A percentile compares a stretch with the other conserved stretches of the same genome.
These are phyloP conservation scores for Meripilus lineatus DNA, from an alignment of 1,284 basidiomycete species.

Conservation along the genomic window DNA sequence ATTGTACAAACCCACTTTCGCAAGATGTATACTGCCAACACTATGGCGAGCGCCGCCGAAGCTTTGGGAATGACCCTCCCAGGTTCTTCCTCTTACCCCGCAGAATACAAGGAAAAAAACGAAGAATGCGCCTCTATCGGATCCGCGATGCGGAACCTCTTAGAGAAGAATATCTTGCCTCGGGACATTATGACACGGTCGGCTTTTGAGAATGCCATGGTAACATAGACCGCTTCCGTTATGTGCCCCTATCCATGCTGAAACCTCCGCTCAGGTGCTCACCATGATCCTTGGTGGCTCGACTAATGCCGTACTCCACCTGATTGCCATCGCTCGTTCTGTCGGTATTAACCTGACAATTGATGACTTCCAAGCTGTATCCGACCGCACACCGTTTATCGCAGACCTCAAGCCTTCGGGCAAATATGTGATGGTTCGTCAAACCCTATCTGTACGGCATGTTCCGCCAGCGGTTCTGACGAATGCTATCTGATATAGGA, in stretches of 20 bases:
- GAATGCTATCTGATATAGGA: conserved; percentile 33
- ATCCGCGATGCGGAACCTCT: conserved; percentile 74
- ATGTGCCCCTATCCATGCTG: conserved; percentile 12
- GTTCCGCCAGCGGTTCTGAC: no score
- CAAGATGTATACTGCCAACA: conserved; percentile 95
- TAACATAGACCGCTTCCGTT: conserved; percentile 25
- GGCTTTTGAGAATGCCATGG: conserved; percentile 97
- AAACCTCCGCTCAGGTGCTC: conserved; percentile 52
- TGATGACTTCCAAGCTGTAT: conserved; percentile 85
- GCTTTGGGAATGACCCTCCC: conserved; percentile 94
- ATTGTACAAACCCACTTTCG: neutral
- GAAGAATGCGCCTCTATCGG: conserved; percentile 84
- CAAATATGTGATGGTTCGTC: conserved; percentile 70
- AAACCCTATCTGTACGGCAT: no score
- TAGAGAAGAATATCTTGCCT: conserved; percentile 91
- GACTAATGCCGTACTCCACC: conserved; percentile 88
- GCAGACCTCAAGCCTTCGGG: conserved; percentile 90
- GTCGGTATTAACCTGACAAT: conserved; percentile 79
- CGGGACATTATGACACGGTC: conserved; percentile 93
- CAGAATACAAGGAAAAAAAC: conserved; percentile 83
- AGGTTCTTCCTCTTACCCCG: conserved; percentile 94
- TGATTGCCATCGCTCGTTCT: conserved; percentile 87
- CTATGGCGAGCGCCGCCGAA: conserved; percentile 92
- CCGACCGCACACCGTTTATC: conserved; percentile 82
- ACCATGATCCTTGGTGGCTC: conserved; percentile 95